Evolutionary conservation across 352 stramenopile species (phyloP), one percentile per base, ranked within the genome.

Genomic region (Pelagophyceae sp.): DNA sequence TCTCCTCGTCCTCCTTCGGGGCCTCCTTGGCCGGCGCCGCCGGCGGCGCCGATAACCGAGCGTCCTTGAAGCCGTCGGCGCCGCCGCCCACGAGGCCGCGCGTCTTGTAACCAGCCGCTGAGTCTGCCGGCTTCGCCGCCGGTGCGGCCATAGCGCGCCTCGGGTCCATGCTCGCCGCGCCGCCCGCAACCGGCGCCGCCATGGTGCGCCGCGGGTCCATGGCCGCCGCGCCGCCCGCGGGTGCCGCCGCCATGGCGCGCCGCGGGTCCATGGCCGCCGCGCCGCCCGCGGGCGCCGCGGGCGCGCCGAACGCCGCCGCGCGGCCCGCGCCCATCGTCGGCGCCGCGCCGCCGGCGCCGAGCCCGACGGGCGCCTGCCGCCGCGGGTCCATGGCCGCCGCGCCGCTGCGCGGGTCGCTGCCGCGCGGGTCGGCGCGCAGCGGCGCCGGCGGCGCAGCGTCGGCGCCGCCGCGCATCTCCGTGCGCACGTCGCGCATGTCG

Each of bases 261-360:
- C 61, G 61, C 61, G 61, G 61, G 61, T 71, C 61, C 29, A 71
- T 37, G n/a, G 61, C 37, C n/a, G 5, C 1, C 29, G 61, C 61
- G n/a, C 27, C 31, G n/a, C 61, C 61, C 1, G n/a, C 29, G 60
- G 5, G 45, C 45, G 45, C 23, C 45, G 45, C 11, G 11, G 45
- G 45, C 45, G 45, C 11, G 11, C 23, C 45, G 11, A 54, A 23
- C 45, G 23, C 23, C 45, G 45, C 11, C 11, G 45, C 11, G 11
- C 45, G 45, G 11, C 45, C 11, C 11, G 11, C 45, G 11, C 11
- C 45, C 45, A 23, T 54, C 45, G 23, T 23, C 45, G 45, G 45
- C 45, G 11, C 54, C 15, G 15, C 61, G 27, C 61, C 61, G 61
- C 31, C 61, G 61, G 15, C 61, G 61, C 61, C n/a, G n/a, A n/a